Evolutionary conservation across 2,329 filamentous ascomycete species (phyloP).

Genomic region (Sarocladium strictum): DNA sequence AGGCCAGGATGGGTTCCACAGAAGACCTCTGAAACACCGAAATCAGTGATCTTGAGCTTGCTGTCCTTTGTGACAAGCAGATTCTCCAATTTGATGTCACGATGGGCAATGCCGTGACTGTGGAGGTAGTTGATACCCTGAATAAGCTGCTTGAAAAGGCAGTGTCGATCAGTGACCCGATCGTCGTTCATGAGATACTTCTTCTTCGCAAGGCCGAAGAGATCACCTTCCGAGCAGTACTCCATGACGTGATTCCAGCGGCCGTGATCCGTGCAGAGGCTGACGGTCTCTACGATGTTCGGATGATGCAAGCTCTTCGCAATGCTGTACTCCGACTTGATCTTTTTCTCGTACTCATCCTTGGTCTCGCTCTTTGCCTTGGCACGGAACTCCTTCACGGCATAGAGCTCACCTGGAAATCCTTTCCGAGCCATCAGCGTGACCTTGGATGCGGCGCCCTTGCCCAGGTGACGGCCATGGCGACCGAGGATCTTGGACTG

Average conservation of each 20-base stretch:
- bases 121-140: conserved; percentile 81
- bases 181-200: conserved; percentile 60
- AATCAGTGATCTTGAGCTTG: conserved; percentile 85
- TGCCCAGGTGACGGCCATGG: conserved; percentile 70
- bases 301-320: conserved; percentile 80
- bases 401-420: conserved; percentile 60
- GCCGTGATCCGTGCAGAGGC: conserved; percentile 66
- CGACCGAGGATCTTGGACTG: conserved; percentile 65
- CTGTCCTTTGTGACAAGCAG: conserved; percentile 72
- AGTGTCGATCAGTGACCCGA: conserved; percentile 64
- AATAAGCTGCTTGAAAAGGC: conserved; percentile 84
- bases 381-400: conserved; percentile 81
- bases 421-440: conserved; percentile 72
- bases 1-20: conserved; percentile 74
- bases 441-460: conserved; percentile 77
- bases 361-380: conserved; percentile 63
- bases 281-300: conserved; percentile 77
- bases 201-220: conserved; percentile 69
- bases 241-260: conserved; percentile 94
- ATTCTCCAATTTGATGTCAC: conserved; percentile 88
- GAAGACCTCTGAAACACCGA: conserved; percentile 85
- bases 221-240: conserved; percentile 76
- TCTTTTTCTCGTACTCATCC: conserved; percentile 77
- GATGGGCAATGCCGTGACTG: conserved; percentile 77
- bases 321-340: conserved; percentile 86